Evolutionary conservation across 176 grass and related monocot genomes (phyloP).

Genomic region (Paspalum notatum): DNA sequence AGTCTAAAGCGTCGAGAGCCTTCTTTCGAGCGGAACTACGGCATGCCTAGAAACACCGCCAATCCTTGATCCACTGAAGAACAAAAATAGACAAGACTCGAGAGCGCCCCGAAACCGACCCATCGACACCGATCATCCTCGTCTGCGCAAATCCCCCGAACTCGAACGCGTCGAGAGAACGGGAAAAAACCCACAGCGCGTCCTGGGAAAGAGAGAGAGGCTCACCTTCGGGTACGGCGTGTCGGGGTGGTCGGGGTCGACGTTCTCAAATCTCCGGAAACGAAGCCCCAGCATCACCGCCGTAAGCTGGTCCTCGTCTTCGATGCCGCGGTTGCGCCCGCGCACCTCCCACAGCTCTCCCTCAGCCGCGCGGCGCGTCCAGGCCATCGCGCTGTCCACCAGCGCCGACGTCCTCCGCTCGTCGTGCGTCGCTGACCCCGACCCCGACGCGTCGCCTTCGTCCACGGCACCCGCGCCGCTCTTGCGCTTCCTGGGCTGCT

Average conservation of each 20-base stretch:
- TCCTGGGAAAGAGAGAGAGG: neutral
- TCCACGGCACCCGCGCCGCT: neutral
- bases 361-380: constrained; percentile 27
- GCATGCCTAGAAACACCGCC: neutral
- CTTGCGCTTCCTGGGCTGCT: constrained; percentile 39
- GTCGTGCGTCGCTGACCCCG: neutral
- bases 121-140: constrained; percentile 10
- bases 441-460: neutral
- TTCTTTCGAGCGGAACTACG: neutral
- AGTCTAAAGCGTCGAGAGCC: neutral
- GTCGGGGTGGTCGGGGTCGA: neutral
- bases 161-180: neutral
- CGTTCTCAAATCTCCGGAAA: neutral
- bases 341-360: constrained; percentile 29
- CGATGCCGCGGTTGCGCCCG: constrained; percentile 27
- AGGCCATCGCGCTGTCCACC: neutral
- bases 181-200: neutral
- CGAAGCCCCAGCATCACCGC: constrained; percentile 26
- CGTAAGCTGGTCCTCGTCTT: neutral
- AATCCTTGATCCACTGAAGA: neutral
- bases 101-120: neutral
- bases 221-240: constrained; percentile 32
- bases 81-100: neutral
- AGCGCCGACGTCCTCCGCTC: neutral
- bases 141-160: neutral